These are phyloP conservation scores for Rhodotorula sphaerocarpa DNA, from an alignment of 768 basidiomycete species.

Conservation along the genomic window DNA sequence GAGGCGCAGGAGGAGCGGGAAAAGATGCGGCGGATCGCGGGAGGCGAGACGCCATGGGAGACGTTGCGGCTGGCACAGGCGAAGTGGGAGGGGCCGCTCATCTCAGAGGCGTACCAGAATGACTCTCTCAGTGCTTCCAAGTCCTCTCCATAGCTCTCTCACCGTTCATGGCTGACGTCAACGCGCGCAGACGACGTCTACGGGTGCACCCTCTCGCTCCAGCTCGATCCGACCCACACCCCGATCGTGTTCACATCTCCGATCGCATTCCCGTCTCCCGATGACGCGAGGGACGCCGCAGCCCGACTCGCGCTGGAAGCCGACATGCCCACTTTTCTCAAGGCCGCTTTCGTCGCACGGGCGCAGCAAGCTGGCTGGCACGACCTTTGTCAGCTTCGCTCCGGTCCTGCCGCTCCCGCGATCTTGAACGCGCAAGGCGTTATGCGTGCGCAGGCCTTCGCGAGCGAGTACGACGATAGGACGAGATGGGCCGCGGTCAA, in stretches of 20 bases:
- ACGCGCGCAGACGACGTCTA: not conserved
- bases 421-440: no score
- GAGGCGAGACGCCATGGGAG: constrained; percentile 12
- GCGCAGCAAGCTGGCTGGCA: constrained; percentile 4
- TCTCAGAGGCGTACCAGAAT: constrained; percentile 3
- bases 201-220: constrained; percentile 9
- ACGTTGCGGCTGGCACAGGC: not conserved
- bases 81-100: constrained; percentile 2
- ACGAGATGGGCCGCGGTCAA: no score
- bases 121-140: constrained; percentile 11
- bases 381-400: not conserved
- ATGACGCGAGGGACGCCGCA: constrained; percentile 6
- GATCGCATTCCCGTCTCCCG: not conserved
- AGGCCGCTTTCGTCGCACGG: not conserved
- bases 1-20: not conserved
- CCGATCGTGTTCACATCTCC: not conserved
- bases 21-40: not conserved
- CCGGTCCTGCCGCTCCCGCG: no score
- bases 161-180: no score
- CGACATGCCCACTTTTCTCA: constrained; percentile 1
- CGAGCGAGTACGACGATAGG: no score
- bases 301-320: constrained; percentile 10
- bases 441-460: no score
- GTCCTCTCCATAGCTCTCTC: not conserved
- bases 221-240: not conserved